Evolutionary conservation across 306 rosid genomes (phyloP).

Genomic region (Purshia tridentata): DNA sequence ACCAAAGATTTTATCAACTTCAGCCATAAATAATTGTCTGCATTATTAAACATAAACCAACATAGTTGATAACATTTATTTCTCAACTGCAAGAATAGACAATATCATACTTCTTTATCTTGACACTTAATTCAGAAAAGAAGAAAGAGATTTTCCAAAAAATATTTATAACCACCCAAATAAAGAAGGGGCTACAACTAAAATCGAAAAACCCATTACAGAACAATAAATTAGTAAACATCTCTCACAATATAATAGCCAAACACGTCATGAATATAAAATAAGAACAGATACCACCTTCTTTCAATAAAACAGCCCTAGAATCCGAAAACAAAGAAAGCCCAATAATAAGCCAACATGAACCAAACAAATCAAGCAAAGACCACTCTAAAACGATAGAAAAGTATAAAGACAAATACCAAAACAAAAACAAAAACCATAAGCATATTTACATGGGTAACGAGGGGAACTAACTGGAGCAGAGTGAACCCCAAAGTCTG

Average conservation of each 20-base stretch:
- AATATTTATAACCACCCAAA: neutral
- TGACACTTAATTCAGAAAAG: neutral
- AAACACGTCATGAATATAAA: neutral
- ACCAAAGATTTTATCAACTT: conserved; percentile 46
- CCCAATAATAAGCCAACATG: neutral
- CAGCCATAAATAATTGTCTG: conserved; percentile 55
- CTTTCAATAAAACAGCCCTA: conserved; percentile 2
- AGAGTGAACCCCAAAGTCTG: neutral
- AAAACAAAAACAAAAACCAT: neutral
- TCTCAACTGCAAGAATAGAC: neutral
- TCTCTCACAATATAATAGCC: neutral
- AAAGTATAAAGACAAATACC: neutral
- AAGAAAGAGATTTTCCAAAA: neutral
- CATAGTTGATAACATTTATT: neutral
- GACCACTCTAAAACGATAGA: conserved; percentile 4
- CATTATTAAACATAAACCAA: conserved; percentile 10
- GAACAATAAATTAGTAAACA: neutral
- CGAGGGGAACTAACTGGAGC: neutral
- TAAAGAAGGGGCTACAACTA: neutral
- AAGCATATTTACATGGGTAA: conserved; percentile 34
- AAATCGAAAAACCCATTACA: neutral
- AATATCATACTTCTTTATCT: neutral
- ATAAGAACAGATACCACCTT: neutral
- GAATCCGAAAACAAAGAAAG: neutral
- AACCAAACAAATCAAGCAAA: neutral